Evolutionary conservation across 768 basidiomycete genomes (phyloP).

Genomic region (Trametes cingulata): DNA sequence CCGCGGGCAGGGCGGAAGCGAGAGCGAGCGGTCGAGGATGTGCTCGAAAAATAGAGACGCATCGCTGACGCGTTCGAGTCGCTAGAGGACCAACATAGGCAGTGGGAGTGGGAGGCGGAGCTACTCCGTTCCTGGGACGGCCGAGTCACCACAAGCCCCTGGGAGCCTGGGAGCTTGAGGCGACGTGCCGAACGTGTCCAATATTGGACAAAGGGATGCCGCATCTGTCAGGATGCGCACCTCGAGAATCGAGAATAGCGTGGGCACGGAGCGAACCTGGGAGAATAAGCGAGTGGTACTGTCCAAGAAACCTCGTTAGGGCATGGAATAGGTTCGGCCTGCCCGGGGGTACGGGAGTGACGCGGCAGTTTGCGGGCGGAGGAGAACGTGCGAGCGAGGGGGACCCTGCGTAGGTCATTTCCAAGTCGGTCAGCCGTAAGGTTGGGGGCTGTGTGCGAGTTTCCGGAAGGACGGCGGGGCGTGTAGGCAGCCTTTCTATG

Average conservation of each 20-base stretch:
- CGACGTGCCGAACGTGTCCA: constrained; percentile 12
- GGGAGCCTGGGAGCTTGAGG: constrained; percentile 10
- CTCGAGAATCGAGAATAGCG: constrained; percentile 18
- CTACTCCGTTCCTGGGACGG: constrained; percentile 13
- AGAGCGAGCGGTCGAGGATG: background rate
- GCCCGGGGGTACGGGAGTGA: constrained; percentile 6
- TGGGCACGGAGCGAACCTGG: background rate
- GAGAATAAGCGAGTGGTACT: constrained; percentile 1
- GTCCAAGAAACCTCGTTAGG: constrained; percentile 16
- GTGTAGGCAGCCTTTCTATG: constrained; percentile 16
- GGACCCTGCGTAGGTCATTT: constrained; percentile 3
- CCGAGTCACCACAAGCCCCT: constrained; percentile 1
- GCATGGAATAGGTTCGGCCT: constrained; percentile 12
- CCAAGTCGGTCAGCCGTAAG: background rate
- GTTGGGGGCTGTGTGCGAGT: constrained; percentile 6
- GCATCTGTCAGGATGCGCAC: background rate
- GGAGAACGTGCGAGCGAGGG: constrained; percentile 5
- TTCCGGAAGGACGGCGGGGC: constrained; percentile 4
- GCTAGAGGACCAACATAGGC: constrained; percentile 5
- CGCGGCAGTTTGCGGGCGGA: constrained; percentile 10
- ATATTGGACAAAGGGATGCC: constrained; percentile 5
- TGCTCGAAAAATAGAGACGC: background rate
- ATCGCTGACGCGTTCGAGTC: background rate
- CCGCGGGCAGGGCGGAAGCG: background rate
- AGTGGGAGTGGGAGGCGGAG: constrained; percentile 10